A percentile compares a stretch with the other conserved stretches of the same genome.
Conservation (phyloP, 2,329 filamentous ascomycete genomes). For the Epichloe sp. region DNA sequence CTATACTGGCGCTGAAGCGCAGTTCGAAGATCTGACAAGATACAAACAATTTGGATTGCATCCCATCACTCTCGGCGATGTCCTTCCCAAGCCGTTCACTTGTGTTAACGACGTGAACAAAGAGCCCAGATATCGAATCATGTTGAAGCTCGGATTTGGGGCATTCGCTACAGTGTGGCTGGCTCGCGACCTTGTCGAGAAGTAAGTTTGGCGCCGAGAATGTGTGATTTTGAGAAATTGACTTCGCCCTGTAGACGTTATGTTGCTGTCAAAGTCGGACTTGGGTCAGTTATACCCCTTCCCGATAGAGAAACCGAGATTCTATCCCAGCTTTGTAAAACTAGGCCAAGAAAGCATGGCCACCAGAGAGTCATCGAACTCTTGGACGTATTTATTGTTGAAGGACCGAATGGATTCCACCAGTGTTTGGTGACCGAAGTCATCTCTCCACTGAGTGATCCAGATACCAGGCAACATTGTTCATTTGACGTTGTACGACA, state of each 20-base stretch:
- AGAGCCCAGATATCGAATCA: conserved; percentile 3
- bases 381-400: conserved; percentile 2
- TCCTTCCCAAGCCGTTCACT: background rate
- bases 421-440: conserved; percentile 6
- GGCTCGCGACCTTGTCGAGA: background rate
- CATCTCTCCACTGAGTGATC: conserved; percentile 1
- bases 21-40: background rate
- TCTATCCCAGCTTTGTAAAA: too few species aligned
- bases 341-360: background rate
- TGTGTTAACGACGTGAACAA: conserved; percentile 1
- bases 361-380: conserved; percentile 1
- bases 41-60: conserved; percentile 3
- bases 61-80: conserved; percentile 5
- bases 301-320: too few species aligned
- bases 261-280: conserved; percentile 3
- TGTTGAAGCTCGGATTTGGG: conserved; percentile 4
- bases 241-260: background rate
- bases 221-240: background rate
- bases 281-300: background rate
- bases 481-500: background rate
- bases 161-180: conserved; percentile 6
- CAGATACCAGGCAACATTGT: background rate
- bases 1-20: too few species aligned
- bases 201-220: background rate
- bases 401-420: conserved; percentile 6